Base-by-base conservation (phyloP, 2,329 filamentous ascomycete genomes). In the Colletotrichum tabaci region DNA sequence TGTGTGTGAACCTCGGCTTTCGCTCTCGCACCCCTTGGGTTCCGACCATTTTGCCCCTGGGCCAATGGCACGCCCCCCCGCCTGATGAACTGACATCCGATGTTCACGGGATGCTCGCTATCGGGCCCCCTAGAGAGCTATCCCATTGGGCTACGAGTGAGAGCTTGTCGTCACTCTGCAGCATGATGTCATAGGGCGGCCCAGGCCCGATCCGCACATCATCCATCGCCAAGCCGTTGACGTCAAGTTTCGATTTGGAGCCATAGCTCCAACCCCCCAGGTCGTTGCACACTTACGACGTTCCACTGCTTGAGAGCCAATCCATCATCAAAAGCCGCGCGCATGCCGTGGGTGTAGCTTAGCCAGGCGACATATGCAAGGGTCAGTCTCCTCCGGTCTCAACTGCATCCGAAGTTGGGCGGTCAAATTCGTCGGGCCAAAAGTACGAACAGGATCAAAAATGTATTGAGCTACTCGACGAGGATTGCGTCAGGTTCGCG, bases 151-250 rank as follows among this genome's bases (percentile, higher is more conserved):
- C 52, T 47, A 35, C n/a, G 35, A 13, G 42, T 12, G 47, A 60
- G 60, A 44, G 69, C 65, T 64, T 64, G 69, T 69, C 65, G 66
- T 72, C 69, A 72, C 60, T 63, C 58, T 69, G 58, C 69, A 46
- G 60, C 69, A 69, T 72, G 69, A 72, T 72, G 69, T 69, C 69
- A 72, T 72, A 40, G 30, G n/a, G 30, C 46, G 58, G 35, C 58
- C 69, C 38, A 47, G 53, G 44, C 16, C n/a, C 21, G 53, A 23
- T 47, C n/a, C 55, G 44, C 21, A 38, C 9, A 38, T 38, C 35
- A 12, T 26, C 4, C n/a, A 35, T 52, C 50, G 52, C 65, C 65
- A 53, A 71, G 69, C 58, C 58, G 47, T 69, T 72, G 69, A 72
- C 69, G 69, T 72, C 69, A 72, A 52, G 26, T 18, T 35, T 55